Base-by-base conservation (phyloP, 176 grass and related monocot genomes). In the Zoysia pacifica region DNA sequence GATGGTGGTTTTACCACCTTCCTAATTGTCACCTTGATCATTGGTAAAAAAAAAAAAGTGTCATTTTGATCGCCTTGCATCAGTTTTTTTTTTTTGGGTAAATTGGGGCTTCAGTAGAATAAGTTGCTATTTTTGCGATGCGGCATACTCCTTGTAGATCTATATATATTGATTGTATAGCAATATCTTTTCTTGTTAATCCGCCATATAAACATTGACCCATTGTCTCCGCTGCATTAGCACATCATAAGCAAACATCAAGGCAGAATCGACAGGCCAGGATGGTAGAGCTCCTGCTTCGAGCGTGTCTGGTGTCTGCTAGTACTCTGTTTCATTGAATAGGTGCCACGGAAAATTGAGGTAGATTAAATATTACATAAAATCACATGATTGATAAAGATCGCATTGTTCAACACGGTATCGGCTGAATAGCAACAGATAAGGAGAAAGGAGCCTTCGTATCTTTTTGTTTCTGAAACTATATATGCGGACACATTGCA, bases 81-180 rank as follows among this genome's bases (percentile, higher is more conserved):
- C 18, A 70, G 79, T 87, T 15, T 65, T 58, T 68, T 54, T 7
- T 44, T 62, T 5, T 53, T 15, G 51, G 12, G 65, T 63, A 65
- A 72, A 6, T 75, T 43, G 20, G 15, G 62, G 67, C 35, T 49
- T 55, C 5, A 19, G 58, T 80, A 55, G 65, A 69, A 69, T 48
- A 64, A 58, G 72, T 50, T 73, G 9, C 20, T 41, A 74, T 70
- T 67, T 48, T 67, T 47, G 70, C 18, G 39, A 14, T 67, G 62
- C 38, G 37, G 3, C 59, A 35, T 70, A 69, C 38, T 62, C 53
- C 39, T 54, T 53, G 61, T 83, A 75, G 35, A 59, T 81, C n/a
- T 75, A 81, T 72, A 38, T 48, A 43, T 47, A 54, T 10, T 80
- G 69, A 58, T 37, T 68, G 12, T 18, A 28, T 67, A 40, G 38